Percentiles rank a stretch among this genome's conserved stretches.
phyloP scores from a whole-genome alignment of 768 basidiomycete species.

The Phaeotremella skinneri region DNA sequence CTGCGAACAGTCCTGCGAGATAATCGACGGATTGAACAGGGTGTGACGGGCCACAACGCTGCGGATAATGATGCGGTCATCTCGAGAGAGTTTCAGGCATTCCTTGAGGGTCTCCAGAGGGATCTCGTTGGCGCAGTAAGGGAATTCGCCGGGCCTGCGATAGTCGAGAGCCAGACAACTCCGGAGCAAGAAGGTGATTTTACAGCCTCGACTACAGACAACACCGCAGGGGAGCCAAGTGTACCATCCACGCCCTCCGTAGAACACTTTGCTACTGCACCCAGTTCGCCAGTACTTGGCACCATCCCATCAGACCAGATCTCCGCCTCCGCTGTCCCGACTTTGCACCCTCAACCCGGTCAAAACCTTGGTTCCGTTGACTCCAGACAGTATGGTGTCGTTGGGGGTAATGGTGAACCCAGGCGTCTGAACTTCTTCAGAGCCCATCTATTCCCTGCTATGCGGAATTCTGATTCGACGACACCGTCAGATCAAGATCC shows the following conservation, averaged over 20 bases:
- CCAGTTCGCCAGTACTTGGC: neutral
- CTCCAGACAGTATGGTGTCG: constrained; percentile 12
- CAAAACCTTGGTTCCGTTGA: constrained; percentile 20
- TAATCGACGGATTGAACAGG: constrained; percentile 20
- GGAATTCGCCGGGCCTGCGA: constrained; percentile 26
- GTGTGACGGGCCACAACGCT: neutral
- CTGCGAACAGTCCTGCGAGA: constrained; percentile 46
- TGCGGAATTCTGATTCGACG: neutral
- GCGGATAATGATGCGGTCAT: constrained; percentile 1
- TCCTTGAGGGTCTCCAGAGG: constrained; percentile 30
- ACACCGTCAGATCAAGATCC: constrained; percentile 13
- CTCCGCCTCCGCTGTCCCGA: constrained; percentile 7
- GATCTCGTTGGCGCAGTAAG: constrained; percentile 33
- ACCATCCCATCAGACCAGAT: neutral
- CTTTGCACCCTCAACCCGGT: constrained; percentile 28
- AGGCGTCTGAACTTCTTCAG: constrained; percentile 43
- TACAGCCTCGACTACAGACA: constrained; percentile 12
- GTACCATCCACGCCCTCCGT: neutral
- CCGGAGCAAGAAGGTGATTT: constrained; percentile 1
- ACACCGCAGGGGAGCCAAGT: too few relatives aligned
- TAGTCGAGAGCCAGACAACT: constrained; percentile 4
- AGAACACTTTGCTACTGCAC: neutral
- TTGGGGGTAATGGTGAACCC: constrained; percentile 27
- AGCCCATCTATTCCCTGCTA: constrained; percentile 40
- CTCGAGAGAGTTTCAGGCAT: constrained; percentile 28